Conservation (phyloP, 495 filamentous ascomycete genomes). For the Chaetomidium leptoderma region DNA sequence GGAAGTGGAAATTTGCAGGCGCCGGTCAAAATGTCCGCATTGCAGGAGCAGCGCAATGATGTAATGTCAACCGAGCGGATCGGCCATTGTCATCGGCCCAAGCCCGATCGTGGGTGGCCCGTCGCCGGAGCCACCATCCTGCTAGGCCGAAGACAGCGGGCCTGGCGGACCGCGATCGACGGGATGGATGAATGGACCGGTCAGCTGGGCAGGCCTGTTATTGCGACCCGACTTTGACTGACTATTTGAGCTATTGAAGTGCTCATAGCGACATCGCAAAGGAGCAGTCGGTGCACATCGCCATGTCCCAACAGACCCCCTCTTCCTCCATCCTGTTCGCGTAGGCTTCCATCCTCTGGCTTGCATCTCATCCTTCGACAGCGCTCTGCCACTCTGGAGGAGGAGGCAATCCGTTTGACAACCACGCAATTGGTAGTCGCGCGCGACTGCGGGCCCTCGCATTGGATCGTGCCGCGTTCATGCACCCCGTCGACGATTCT, state of each 20-base stretch:
- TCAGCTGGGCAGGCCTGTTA: neutral
- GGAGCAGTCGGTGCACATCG: too few relatives aligned
- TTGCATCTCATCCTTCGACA: constrained; percentile 2
- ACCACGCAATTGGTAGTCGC: constrained; percentile 18
- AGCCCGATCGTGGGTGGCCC: constrained; percentile 3
- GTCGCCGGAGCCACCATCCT: constrained; percentile 5
- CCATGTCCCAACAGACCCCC: too few relatives aligned
- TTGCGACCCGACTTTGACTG: neutral
- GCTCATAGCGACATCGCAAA: too few relatives aligned
- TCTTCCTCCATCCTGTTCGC: too few relatives aligned
- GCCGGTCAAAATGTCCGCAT: constrained; percentile 8
- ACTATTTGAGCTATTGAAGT: too few relatives aligned
- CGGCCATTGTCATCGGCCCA: constrained; percentile 11
- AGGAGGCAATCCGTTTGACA: neutral
- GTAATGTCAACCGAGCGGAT: constrained; percentile 15
- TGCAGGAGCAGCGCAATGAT: constrained; percentile 12
- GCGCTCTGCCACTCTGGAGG: neutral
- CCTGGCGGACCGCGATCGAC: constrained; percentile 1
- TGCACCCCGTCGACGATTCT: constrained; percentile 17
- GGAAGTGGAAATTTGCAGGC: constrained; percentile 10
- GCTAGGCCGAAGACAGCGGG: constrained; percentile 7
- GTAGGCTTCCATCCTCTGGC: constrained; percentile 2
- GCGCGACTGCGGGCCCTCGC: constrained; percentile 22
- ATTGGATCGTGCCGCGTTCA: constrained; percentile 29
- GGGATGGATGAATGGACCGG: neutral